Conservation (phyloP, 78 protist genomes). For the Dictyostelium purpureum region DNA sequence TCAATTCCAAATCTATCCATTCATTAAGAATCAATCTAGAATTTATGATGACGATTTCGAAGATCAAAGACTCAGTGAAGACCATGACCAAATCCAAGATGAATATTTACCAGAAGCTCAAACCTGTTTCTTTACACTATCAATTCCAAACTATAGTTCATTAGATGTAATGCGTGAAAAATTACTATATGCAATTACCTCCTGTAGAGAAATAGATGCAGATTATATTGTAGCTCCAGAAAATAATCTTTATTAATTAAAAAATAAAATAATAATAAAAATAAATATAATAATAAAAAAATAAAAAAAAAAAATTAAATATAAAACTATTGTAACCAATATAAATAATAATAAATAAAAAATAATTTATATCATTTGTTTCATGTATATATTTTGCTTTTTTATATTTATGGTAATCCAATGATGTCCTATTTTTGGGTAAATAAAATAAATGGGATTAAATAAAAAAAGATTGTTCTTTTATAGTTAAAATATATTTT, state of each 20-base stretch:
- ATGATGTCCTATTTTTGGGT: too few relatives aligned
- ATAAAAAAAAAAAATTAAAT: too few relatives aligned
- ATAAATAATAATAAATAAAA: too few relatives aligned
- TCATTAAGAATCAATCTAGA: conserved; percentile 17
- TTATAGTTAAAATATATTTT: too few relatives aligned
- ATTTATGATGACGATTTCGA: conserved; percentile 50
- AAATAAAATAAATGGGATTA: too few relatives aligned
- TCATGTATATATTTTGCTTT: too few relatives aligned
- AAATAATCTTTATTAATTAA: not conserved
- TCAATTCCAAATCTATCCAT: conserved; percentile 57
- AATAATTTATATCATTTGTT: too few relatives aligned
- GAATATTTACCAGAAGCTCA: conserved; percentile 84
- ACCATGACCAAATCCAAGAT: conserved; percentile 26
- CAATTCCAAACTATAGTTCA: conserved; percentile 87
- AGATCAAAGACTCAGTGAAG: not conserved
- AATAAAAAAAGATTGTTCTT: too few relatives aligned
- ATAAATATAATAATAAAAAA: too few relatives aligned
- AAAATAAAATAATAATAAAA: too few relatives aligned
- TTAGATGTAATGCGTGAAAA: conserved; percentile 68
- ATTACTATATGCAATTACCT: conserved; percentile 87
- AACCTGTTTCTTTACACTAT: conserved; percentile 91
- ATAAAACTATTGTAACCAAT: too few relatives aligned
- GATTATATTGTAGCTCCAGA: conserved; percentile 67
- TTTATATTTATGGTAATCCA: too few relatives aligned
- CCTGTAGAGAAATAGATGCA: conserved; percentile 89